phyloP scores from a whole-genome alignment of 257 asterid genomes.

The Jacaranda mimosifolia region DNA sequence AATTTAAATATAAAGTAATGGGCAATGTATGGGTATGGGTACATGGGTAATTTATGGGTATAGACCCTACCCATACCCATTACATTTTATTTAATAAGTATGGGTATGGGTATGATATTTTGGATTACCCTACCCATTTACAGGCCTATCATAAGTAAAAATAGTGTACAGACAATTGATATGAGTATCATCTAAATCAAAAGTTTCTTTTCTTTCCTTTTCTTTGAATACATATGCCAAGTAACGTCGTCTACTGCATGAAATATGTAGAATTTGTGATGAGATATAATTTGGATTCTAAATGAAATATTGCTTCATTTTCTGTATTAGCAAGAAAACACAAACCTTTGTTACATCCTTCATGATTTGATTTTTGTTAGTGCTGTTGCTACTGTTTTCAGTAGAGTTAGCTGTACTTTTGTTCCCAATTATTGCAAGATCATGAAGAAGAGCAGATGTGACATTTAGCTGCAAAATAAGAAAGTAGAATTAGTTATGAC shows the following conservation, averaged over 20 bases:
- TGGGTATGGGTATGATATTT: too few relatives aligned
- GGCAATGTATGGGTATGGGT: too few relatives aligned
- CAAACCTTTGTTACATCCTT: conserved; percentile 66
- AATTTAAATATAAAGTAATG: too few relatives aligned
- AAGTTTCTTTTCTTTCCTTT: neutral
- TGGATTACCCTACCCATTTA: too few relatives aligned
- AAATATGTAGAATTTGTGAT: neutral
- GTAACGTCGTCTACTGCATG: neutral
- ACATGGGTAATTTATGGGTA: too few relatives aligned
- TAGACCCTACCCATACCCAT: too few relatives aligned
- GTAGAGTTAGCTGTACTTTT: conserved; percentile 38
- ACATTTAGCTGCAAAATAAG: conserved; percentile 64
- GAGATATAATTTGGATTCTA: neutral
- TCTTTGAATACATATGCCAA: conserved; percentile 3
- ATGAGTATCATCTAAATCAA: neutral
- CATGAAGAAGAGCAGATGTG: conserved; percentile 51
- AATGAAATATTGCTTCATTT: neutral
- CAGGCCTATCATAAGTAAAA: too few relatives aligned
- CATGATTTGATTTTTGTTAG: conserved; percentile 37
- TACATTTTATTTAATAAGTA: too few relatives aligned
- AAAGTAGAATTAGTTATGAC: conserved; percentile 17
- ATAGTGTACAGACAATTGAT: neutral
- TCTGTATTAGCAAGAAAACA: conserved; percentile 23
- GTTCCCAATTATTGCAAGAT: conserved; percentile 41
- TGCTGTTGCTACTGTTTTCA: conserved; percentile 42